Evolutionary conservation across 495 filamentous ascomycete genomes (phyloP).

Genomic region (Neurospora terricola): DNA sequence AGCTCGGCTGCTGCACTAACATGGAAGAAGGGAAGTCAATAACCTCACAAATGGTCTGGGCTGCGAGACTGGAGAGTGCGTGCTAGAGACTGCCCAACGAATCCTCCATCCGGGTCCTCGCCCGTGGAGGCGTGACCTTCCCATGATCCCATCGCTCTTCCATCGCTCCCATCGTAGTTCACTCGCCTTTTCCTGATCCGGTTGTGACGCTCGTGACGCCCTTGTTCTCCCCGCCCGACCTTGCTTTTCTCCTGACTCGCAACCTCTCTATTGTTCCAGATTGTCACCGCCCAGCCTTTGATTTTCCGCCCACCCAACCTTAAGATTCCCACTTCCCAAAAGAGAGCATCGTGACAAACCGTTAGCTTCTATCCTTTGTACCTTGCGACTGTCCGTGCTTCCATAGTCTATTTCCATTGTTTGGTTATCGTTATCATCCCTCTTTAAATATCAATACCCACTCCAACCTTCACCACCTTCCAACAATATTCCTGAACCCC

Average conservation of each 20-base stretch:
- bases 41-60: not conserved
- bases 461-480: not conserved
- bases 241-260: not conserved
- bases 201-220: not conserved
- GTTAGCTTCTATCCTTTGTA: not conserved
- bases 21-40: not conserved
- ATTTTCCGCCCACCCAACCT: not conserved
- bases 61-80: not conserved
- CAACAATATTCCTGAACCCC: not conserved
- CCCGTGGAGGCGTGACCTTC: not conserved
- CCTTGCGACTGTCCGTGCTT: not conserved
- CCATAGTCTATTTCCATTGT: not conserved
- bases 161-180: not conserved
- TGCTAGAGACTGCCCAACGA: not conserved
- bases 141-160: not conserved
- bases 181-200: not conserved
- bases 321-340: not conserved
- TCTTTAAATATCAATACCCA: not conserved
- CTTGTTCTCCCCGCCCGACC: not conserved
- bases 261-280: not conserved
- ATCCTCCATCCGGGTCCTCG: not conserved
- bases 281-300: not conserved
- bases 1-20: not conserved
- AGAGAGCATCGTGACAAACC: not conserved
- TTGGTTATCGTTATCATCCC: not conserved